Conservation (phyloP, 371 early-diverging fungal species). For the Lichtheimia corymbifera region DNA sequence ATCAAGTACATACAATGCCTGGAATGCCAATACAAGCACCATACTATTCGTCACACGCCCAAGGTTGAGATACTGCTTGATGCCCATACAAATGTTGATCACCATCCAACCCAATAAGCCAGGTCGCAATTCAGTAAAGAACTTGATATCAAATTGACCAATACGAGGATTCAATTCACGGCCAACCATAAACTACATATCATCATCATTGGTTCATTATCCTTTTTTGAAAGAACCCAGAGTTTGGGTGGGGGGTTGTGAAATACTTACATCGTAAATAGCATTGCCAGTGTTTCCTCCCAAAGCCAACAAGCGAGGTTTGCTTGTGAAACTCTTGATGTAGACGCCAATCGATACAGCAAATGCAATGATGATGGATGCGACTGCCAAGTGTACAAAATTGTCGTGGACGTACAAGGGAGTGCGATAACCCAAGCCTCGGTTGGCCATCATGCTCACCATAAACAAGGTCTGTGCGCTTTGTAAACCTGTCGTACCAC, state of each 20-base stretch:
- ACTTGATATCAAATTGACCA: constrained; percentile 86
- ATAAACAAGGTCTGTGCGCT: constrained; percentile 61
- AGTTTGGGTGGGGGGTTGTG: background rate
- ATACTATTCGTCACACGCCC: constrained; percentile 78
- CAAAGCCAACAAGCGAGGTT: constrained; percentile 65
- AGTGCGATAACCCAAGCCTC: constrained; percentile 28
- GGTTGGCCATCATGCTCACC: constrained; percentile 47
- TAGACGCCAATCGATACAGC: constrained; percentile 72
- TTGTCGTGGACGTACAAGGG: constrained; percentile 78
- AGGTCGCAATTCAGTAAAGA: constrained; percentile 88
- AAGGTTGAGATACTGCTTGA: constrained; percentile 72
- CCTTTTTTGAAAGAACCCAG: background rate
- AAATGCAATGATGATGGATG: constrained; percentile 68
- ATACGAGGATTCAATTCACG: constrained; percentile 89
- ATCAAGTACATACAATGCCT: constrained; percentile 85
- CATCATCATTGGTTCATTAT: background rate
- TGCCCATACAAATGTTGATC: constrained; percentile 74
- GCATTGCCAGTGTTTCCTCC: constrained; percentile 92
- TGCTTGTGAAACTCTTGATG: constrained; percentile 68
- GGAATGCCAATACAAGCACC: constrained; percentile 73
- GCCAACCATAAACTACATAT: constrained; percentile 71
- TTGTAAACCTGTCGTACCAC: constrained; percentile 19
- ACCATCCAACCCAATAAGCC: constrained; percentile 84
- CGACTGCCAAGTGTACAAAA: constrained; percentile 68
- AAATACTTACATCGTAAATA: constrained; percentile 75